Conservation (phyloP, 202 grass and related monocot genomes). For the Elaeis oleifera region DNA sequence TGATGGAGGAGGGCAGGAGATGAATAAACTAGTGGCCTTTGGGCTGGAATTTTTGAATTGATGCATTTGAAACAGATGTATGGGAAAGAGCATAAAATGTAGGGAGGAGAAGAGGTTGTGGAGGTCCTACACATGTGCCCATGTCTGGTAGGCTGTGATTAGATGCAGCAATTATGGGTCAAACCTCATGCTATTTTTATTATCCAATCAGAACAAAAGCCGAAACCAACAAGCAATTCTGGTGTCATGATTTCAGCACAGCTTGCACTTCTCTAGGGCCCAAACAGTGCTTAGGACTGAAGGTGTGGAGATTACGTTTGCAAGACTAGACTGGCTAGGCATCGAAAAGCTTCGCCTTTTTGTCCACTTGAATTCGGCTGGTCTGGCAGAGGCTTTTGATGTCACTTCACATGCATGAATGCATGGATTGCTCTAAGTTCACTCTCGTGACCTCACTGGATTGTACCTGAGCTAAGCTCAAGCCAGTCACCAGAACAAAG, state of each 20-base stretch:
- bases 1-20: neutral
- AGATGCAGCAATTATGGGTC: slow-evolving; percentile 22
- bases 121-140: slow-evolving; percentile 19
- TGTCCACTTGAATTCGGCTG: too few relatives aligned
- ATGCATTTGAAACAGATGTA: slow-evolving; percentile 6
- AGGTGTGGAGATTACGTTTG: too few relatives aligned
- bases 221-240: slow-evolving; percentile 7
- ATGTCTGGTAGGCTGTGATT: slow-evolving; percentile 22
- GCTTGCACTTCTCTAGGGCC: slow-evolving; percentile 3
- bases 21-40: slow-evolving; percentile 5
- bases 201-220: neutral
- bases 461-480: neutral
- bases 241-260: slow-evolving; percentile 18
- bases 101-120: neutral
- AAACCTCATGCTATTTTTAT: slow-evolving; percentile 17
- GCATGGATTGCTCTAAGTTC: too few relatives aligned
- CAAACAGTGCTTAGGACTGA: slow-evolving; percentile 1
- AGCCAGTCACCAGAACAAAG: neutral
- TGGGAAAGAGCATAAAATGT: slow-evolving; percentile 14
- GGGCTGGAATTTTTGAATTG: slow-evolving; percentile 6
- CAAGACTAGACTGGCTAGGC: too few relatives aligned
- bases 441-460: neutral
- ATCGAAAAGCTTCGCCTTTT: too few relatives aligned
- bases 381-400: too few relatives aligned
- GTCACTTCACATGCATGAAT: too few relatives aligned